Evolutionary conservation across 2,329 filamentous ascomycete genomes (phyloP).

Genomic region (Dendrostoma leiphaemia): DNA sequence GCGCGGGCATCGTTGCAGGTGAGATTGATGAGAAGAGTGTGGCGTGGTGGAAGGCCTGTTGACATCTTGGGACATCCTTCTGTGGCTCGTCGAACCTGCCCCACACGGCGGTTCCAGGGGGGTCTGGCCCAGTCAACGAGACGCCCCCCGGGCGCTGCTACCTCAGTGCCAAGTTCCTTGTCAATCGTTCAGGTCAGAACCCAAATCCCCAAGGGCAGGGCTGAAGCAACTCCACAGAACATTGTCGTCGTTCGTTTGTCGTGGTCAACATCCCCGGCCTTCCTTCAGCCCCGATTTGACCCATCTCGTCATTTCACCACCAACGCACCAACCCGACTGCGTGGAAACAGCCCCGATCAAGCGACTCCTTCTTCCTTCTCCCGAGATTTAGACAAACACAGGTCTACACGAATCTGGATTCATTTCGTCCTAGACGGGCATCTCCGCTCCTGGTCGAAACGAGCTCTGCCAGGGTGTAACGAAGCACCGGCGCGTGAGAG

Average conservation of each 20-base stretch:
- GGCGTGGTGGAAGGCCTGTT: too few relatives aligned
- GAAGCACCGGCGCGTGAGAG: background rate
- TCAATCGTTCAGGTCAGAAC: background rate
- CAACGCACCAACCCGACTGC: too few relatives aligned
- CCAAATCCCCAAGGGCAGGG: conserved; percentile 2
- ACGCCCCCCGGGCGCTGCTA: too few relatives aligned
- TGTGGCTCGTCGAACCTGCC: background rate
- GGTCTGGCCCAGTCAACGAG: too few relatives aligned
- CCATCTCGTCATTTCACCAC: background rate
- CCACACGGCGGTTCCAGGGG: background rate
- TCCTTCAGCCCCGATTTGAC: background rate
- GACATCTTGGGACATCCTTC: too few relatives aligned
- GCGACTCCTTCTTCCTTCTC: background rate
- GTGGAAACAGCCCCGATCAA: background rate
- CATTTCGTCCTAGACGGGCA: background rate
- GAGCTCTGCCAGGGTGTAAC: background rate
- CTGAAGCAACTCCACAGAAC: background rate
- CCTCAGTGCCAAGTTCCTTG: too few relatives aligned
- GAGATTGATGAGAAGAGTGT: too few relatives aligned
- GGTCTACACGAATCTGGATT: background rate
- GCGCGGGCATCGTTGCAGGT: too few relatives aligned
- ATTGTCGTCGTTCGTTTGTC: too few relatives aligned
- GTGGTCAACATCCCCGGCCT: background rate
- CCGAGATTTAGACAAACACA: background rate
- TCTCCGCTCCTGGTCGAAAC: background rate